A percentile compares a stretch with the other conserved stretches of the same genome.
Conservation (phyloP, 257 asterid genomes). For the Ilex aquifolium region DNA sequence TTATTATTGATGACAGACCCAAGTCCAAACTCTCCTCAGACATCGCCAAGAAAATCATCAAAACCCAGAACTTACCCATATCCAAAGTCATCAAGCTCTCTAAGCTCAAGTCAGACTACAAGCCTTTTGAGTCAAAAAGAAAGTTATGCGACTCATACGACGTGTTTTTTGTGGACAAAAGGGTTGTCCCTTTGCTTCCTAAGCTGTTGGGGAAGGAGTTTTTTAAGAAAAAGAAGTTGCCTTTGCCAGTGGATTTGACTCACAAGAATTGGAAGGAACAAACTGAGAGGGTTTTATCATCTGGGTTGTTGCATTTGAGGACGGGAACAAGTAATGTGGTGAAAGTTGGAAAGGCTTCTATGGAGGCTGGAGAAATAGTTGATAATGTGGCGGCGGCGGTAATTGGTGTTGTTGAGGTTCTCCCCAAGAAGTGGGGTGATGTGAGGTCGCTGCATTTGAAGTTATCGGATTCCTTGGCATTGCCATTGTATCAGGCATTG, state of each 20-base stretch:
- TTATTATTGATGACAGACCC: conserved; percentile 70
- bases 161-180: conserved; percentile 64
- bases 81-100: conserved; percentile 58
- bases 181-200: conserved; percentile 79
- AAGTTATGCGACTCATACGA: conserved; percentile 76
- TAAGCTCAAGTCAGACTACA: conserved; percentile 67
- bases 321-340: conserved; percentile 80
- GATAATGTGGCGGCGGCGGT: conserved; percentile 57
- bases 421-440: conserved; percentile 79
- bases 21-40: conserved; percentile 49
- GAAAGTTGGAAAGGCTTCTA: conserved; percentile 64
- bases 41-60: conserved; percentile 49
- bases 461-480: conserved; percentile 57
- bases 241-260: conserved; percentile 67
- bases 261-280: conserved; percentile 59
- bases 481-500: conserved; percentile 80
- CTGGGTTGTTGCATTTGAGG: conserved; percentile 54
- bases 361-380: conserved; percentile 57
- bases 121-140: conserved; percentile 69
- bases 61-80: conserved; percentile 47
- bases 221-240: conserved; percentile 80
- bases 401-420: conserved; percentile 41
- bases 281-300: conserved; percentile 60
- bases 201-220: conserved; percentile 73
- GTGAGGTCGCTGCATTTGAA: conserved; percentile 85